Evolutionary conservation across 169 alveolate species (phyloP).

Genomic region (Plasmodium cynomolgi): DNA sequence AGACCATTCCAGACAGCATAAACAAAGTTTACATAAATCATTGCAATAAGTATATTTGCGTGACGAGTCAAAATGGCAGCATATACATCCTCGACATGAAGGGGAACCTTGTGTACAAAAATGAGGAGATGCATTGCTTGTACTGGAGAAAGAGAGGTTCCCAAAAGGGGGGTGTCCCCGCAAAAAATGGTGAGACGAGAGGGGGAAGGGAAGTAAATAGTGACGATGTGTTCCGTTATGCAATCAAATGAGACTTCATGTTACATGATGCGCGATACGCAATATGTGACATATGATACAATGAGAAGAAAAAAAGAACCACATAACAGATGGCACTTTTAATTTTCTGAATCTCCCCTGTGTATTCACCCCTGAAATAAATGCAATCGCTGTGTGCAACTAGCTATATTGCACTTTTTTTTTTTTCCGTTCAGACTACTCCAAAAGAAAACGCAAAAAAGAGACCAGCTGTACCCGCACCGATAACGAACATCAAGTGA

Average conservation of each 20-base stretch:
- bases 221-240: background rate
- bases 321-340: background rate
- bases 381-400: background rate
- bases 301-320: background rate
- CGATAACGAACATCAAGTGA: background rate
- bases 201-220: background rate
- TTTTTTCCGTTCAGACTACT: background rate
- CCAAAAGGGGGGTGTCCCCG: background rate
- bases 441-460: conserved; percentile 21
- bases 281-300: background rate
- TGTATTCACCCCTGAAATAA: background rate
- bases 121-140: conserved; percentile 56
- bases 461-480: background rate
- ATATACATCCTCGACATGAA: conserved; percentile 53
- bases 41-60: conserved; percentile 47
- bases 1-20: conserved; percentile 30
- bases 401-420: background rate
- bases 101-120: conserved; percentile 29
- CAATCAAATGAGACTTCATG: background rate
- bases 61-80: conserved; percentile 57
- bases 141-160: background rate
- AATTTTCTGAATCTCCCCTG: background rate
- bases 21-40: conserved; percentile 63
- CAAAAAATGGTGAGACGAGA: background rate
- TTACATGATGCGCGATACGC: background rate